Conservation (phyloP, 192 early-diverging fungal genomes). For the Coemansia sp. region DNA sequence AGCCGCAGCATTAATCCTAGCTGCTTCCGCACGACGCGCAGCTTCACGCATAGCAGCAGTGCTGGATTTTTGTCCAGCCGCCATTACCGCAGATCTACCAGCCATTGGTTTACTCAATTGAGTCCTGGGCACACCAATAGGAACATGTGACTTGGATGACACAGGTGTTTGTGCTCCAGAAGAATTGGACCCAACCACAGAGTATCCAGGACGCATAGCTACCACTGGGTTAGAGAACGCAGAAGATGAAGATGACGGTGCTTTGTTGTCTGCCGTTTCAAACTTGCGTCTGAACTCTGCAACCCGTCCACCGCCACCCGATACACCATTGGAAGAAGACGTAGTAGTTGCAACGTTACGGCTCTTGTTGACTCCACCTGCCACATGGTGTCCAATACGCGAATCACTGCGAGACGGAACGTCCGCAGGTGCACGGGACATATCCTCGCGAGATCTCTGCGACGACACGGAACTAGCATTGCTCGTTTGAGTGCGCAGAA, state of each 20-base stretch:
- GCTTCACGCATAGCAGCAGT: slow-evolving; percentile 47
- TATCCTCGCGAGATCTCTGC: neutral
- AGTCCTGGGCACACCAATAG: no score
- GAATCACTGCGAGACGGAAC: slow-evolving; percentile 27
- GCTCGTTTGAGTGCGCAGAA: slow-evolving; percentile 7
- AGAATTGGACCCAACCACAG: slow-evolving; percentile 13
- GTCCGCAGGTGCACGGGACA: neutral
- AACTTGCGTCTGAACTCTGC: slow-evolving; percentile 40
- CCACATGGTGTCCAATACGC: slow-evolving; percentile 5
- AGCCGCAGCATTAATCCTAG: slow-evolving; percentile 13
- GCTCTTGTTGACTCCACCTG: slow-evolving; percentile 4
- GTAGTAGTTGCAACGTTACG: neutral
- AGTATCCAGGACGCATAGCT: slow-evolving; percentile 41
- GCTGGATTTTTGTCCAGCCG: slow-evolving; percentile 23
- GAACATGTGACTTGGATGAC: no score
- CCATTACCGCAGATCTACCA: no score
- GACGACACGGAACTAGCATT: slow-evolving; percentile 11
- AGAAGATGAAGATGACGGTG: neutral
- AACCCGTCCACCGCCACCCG: slow-evolving; percentile 14
- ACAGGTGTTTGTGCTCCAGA: no score
- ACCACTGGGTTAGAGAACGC: slow-evolving; percentile 33
- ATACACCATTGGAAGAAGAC: neutral
- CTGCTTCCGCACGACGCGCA: slow-evolving; percentile 18
- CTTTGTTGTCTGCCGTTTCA: slow-evolving; percentile 5
- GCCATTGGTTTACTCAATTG: no score